These are phyloP conservation scores for Amanita jacksonii DNA, from an alignment of 768 basidiomycete genomes.

Conservation along the genomic window DNA sequence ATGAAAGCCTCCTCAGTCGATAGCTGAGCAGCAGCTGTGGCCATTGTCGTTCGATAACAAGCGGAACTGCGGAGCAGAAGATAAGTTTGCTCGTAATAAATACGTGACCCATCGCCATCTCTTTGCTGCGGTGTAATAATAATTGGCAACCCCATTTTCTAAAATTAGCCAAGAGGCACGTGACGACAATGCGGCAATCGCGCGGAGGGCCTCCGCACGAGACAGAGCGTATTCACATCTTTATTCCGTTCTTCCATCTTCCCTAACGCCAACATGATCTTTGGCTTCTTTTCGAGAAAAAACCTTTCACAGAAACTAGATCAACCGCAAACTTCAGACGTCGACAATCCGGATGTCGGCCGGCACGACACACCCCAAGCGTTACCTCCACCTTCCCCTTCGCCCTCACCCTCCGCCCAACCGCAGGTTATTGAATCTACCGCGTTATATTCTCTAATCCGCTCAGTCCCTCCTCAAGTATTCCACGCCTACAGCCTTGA, in stretches of 20 bases:
- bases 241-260: conserved; percentile 1
- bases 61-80: no score
- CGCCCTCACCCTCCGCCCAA: conserved; percentile 11
- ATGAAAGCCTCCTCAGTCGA: conserved; percentile 11
- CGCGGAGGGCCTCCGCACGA: neutral
- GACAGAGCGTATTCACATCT: neutral
- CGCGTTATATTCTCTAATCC: conserved; percentile 40
- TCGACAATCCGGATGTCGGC: conserved; percentile 1
- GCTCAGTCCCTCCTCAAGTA: conserved; percentile 55
- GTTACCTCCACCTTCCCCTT: neutral
- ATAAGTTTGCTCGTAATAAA: no score
- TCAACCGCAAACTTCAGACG: conserved; percentile 8
- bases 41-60: no score
- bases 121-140: no score
- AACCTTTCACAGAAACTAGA: conserved; percentile 4
- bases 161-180: no score
- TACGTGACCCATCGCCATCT: no score
- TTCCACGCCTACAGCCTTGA: conserved; percentile 54
- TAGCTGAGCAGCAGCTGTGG: no score
- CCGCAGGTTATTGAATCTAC: conserved; percentile 26
- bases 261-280: conserved; percentile 28
- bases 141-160: no score
- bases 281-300: conserved; percentile 32
- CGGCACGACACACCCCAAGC: neutral
- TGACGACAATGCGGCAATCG: conserved; percentile 5